phyloP scores from a whole-genome alignment of 305 asterid genomes.

The Petunia hybrid region DNA sequence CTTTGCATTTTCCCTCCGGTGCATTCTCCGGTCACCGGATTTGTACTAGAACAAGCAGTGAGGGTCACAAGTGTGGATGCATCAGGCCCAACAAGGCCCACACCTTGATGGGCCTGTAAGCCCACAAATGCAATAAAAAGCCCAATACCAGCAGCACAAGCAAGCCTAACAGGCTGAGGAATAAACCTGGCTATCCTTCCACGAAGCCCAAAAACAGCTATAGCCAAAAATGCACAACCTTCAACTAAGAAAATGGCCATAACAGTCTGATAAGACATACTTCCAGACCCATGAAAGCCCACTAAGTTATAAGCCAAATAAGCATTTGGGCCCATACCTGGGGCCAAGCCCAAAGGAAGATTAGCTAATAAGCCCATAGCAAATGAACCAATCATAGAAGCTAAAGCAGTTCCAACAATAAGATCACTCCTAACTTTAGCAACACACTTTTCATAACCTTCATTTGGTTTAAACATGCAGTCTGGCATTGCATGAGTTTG shows the following conservation, averaged over 20 bases:
- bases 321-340: constrained; percentile 83
- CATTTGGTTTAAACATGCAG: constrained; percentile 54
- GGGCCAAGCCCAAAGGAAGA: constrained; percentile 76
- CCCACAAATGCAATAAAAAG: constrained; percentile 76
- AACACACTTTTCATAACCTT: constrained; percentile 63
- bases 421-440: constrained; percentile 62
- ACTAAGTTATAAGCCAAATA: constrained; percentile 71
- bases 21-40: constrained; percentile 62
- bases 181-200: constrained; percentile 69
- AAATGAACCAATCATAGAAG: constrained; percentile 70
- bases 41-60: constrained; percentile 51
- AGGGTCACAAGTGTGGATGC: constrained; percentile 55
- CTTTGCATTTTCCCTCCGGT: constrained; percentile 67
- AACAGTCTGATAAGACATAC: constrained; percentile 60
- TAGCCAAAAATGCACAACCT: constrained; percentile 64
- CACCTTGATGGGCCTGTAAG: constrained; percentile 65
- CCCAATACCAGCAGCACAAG: constrained; percentile 73
- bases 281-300: constrained; percentile 77
- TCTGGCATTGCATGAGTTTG: constrained; percentile 43
- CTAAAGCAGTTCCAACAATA: constrained; percentile 66
- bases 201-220: constrained; percentile 68
- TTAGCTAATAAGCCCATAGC: constrained; percentile 80
- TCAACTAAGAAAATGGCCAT: constrained; percentile 72
- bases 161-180: constrained; percentile 59
- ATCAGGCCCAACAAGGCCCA: constrained; percentile 74